A percentile compares a stretch with the other conserved stretches of the same genome.
phyloP scores from a whole-genome alignment of 2,329 filamentous ascomycete species.

The Talaromyces sp. region DNA sequence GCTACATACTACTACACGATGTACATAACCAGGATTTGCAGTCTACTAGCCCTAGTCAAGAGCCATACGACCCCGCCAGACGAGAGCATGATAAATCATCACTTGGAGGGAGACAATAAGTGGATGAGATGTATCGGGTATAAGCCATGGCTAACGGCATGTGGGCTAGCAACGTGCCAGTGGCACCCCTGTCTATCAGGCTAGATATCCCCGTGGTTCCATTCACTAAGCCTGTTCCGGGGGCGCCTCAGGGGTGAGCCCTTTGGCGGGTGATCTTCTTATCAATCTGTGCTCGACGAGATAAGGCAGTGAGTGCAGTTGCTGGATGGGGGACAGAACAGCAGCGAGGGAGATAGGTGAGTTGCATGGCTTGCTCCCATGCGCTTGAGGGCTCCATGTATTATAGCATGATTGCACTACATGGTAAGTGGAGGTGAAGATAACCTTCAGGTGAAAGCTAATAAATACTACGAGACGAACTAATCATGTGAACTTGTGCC shows the following conservation, averaged over 20 bases:
- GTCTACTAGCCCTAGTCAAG: background rate
- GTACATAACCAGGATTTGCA: background rate
- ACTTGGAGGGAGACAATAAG: no score
- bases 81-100: background rate
- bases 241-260: background rate
- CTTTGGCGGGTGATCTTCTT: background rate
- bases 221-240: constrained; percentile 2
- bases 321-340: no score
- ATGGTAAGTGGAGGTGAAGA: no score
- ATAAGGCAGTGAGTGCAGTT: no score
- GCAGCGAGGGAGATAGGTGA: no score
- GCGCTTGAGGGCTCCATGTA: no score
- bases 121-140: no score
- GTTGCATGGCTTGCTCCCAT: no score
- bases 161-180: background rate
- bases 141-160: background rate
- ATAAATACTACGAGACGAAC: no score
- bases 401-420: no score
- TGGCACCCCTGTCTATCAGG: background rate
- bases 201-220: background rate
- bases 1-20: background rate
- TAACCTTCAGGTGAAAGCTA: no score
- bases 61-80: background rate
- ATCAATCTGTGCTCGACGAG: no score
- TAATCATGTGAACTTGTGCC: background rate